Conservation (phyloP, 306 rosid genomes). For the Betula pendula region DNA sequence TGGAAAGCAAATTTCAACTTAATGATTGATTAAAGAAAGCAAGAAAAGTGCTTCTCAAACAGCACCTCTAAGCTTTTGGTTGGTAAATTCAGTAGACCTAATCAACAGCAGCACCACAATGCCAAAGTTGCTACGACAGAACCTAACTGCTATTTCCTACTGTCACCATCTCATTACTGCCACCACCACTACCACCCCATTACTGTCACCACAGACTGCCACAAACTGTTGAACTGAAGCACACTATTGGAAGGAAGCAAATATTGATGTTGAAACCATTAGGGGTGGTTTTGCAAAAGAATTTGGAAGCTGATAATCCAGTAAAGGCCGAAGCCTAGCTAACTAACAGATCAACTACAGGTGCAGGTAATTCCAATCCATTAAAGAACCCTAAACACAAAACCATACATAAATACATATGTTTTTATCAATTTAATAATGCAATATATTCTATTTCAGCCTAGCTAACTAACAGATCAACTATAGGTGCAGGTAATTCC, state of each 20-base stretch:
- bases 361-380: not conserved
- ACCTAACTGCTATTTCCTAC: not conserved
- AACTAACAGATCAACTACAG: not conserved
- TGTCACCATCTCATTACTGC: not conserved
- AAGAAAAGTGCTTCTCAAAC: not conserved
- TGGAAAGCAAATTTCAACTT: not conserved
- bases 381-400: not conserved
- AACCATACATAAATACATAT: not conserved
- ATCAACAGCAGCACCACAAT: conserved; percentile 1
- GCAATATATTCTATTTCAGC: not conserved
- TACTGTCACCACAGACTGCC: not conserved
- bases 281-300: not conserved
- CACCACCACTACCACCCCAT: not conserved
- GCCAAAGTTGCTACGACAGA: not conserved
- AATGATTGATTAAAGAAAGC: not conserved
- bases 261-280: not conserved
- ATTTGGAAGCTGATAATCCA: not conserved
- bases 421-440: not conserved
- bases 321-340: not conserved
- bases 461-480: not conserved
- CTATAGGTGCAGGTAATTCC: not conserved
- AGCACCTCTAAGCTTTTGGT: not conserved
- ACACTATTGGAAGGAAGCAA: not conserved
- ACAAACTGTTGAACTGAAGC: not conserved
- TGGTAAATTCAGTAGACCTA: not conserved